Evolutionary conservation across 2,329 filamentous ascomycete genomes (phyloP).

Genomic region (Fusarium vanettenii): DNA sequence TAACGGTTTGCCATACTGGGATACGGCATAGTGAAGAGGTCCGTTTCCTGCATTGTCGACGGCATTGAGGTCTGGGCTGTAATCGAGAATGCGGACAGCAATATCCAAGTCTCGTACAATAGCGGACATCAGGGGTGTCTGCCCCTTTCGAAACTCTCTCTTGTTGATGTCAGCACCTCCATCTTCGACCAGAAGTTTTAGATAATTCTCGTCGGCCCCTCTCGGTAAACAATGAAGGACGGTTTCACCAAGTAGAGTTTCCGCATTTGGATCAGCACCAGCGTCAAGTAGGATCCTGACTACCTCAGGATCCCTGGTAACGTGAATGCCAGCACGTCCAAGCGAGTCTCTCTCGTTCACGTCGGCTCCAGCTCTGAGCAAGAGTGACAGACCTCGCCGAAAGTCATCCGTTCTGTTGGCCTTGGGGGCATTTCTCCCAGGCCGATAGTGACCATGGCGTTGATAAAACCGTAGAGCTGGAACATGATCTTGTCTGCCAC

Average conservation of each 20-base stretch:
- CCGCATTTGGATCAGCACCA: conserved; percentile 38
- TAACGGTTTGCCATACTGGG: not conserved
- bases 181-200: conserved; percentile 39
- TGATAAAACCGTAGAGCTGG: not conserved
- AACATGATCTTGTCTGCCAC: not conserved
- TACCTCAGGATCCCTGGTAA: conserved; percentile 5
- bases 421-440: not conserved
- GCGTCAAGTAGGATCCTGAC: conserved; percentile 33
- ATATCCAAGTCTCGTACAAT: not conserved
- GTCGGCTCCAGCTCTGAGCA: conserved; percentile 40
- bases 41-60: conserved; percentile 36
- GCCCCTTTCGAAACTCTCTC: conserved; percentile 15
- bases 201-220: not conserved
- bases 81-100: conserved; percentile 26
- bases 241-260: conserved; percentile 16
- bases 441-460: not conserved
- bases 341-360: conserved; percentile 27
- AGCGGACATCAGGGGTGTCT: conserved; percentile 35
- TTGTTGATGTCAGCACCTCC: conserved; percentile 41
- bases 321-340: conserved; percentile 36
- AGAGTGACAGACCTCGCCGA: conserved; percentile 21
- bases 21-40: conserved; percentile 29
- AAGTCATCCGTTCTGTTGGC: not conserved
- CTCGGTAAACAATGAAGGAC: conserved; percentile 31
- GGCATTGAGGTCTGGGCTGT: conserved; percentile 28